Percentiles rank a stretch among this genome's conserved stretches.
Conservation (phyloP, 345 rosid genomes). For the Xanthoceras sorbifolium region DNA sequence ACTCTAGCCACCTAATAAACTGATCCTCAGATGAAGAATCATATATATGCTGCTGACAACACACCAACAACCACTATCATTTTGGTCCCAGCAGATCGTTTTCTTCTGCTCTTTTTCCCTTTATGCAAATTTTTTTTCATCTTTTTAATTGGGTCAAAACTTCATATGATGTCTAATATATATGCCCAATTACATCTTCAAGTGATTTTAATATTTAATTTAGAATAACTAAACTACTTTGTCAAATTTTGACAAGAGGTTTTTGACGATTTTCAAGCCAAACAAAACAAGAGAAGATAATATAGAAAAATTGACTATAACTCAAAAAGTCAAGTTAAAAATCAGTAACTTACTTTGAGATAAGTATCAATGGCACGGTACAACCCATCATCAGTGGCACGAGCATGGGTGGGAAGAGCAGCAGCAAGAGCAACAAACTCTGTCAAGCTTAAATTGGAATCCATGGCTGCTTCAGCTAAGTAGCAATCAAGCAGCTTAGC, state of each 20-base stretch:
- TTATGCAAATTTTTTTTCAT: background rate
- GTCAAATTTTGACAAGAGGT: no score
- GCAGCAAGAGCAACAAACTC: slow-evolving; percentile 65
- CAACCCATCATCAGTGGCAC: slow-evolving; percentile 66
- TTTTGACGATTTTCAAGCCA: background rate
- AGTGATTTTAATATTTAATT: background rate
- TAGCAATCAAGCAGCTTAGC: slow-evolving; percentile 80
- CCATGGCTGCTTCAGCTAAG: slow-evolving; percentile 75
- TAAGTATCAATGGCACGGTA: slow-evolving; percentile 90
- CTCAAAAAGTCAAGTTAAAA: background rate
- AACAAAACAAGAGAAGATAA: background rate
- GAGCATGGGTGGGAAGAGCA: slow-evolving; percentile 74
- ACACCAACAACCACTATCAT: background rate
- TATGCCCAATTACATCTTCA: background rate
- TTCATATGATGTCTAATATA: background rate
- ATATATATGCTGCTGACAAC: slow-evolving; percentile 21
- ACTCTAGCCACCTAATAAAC: background rate
- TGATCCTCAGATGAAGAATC: slow-evolving; percentile 1
- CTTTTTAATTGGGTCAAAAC: background rate
- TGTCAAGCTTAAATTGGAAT: slow-evolving; percentile 45
- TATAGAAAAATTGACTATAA: background rate
- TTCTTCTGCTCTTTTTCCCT: background rate
- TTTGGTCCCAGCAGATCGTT: background rate
- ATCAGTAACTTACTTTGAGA: slow-evolving; percentile 59
- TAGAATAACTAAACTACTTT: background rate